These are phyloP conservation scores for Stylosanthes scabra DNA, from an alignment of 331 rosid genomes.

Conservation along the genomic window DNA sequence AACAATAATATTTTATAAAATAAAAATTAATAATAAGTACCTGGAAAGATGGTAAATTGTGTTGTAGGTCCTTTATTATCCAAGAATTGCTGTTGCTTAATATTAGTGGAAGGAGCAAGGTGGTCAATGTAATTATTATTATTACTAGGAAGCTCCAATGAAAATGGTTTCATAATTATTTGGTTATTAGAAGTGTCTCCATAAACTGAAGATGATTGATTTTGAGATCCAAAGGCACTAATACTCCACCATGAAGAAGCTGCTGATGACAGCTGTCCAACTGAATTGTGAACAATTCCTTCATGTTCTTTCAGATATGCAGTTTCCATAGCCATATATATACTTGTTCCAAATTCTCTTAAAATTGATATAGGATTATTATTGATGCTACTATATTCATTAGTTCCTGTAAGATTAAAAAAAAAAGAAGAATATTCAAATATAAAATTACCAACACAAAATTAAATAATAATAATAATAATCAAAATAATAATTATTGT, in stretches of 20 bases:
- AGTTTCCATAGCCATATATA: slow-evolving; percentile 59
- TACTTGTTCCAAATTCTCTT: not conserved
- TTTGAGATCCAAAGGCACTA: slow-evolving; percentile 55
- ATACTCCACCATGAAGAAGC: slow-evolving; percentile 64
- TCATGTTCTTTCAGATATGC: slow-evolving; percentile 64
- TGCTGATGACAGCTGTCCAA: slow-evolving; percentile 63
- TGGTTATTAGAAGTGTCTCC: slow-evolving; percentile 64
- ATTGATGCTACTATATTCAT: too few species aligned
- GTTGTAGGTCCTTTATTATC: slow-evolving; percentile 55
- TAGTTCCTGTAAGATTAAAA: slow-evolving; percentile 36
- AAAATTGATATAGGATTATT: too few species aligned
- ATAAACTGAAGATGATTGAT: slow-evolving; percentile 21
- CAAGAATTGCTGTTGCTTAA: slow-evolving; percentile 46
- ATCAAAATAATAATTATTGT: not conserved
- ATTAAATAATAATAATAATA: not conserved
- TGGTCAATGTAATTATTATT: slow-evolving; percentile 47
- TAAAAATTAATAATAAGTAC: slow-evolving; percentile 35
- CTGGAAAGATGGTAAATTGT: slow-evolving; percentile 69
- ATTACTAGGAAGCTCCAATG: slow-evolving; percentile 44
- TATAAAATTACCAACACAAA: not conserved
- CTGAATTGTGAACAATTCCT: slow-evolving; percentile 53
- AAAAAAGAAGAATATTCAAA: not conserved
- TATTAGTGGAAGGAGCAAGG: slow-evolving; percentile 8
- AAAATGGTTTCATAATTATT: slow-evolving; percentile 53
- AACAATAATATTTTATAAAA: not conserved